phyloP scores from a whole-genome alignment of 495 filamentous ascomycete genomes.

The Cryomyces antarcticus region DNA sequence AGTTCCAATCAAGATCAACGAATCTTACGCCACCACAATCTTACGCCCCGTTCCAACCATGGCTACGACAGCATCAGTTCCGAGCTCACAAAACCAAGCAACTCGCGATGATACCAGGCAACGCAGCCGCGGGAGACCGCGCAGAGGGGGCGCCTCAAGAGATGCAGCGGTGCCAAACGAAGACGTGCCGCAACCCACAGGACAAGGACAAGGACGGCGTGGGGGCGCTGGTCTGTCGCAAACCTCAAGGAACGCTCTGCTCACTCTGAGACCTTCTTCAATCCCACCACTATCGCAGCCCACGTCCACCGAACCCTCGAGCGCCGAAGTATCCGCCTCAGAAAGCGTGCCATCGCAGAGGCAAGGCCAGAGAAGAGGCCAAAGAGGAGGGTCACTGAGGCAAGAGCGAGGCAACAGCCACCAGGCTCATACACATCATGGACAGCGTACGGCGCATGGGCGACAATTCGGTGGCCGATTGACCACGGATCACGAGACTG shows the following conservation, averaged over 20 bases:
- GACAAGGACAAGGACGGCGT: background rate
- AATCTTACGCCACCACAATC: too few species aligned
- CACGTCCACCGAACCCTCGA: constrained; percentile 1
- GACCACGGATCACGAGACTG: constrained; percentile 4
- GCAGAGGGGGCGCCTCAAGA: too few species aligned
- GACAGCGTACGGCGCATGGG: constrained; percentile 8
- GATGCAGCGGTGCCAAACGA: too few species aligned
- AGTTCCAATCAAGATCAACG: too few species aligned
- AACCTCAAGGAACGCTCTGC: background rate
- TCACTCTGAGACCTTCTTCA: constrained; percentile 7
- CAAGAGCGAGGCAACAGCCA: background rate
- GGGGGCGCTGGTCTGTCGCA: background rate
- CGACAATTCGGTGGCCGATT: constrained; percentile 21
- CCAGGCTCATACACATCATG: background rate
- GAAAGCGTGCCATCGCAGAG: constrained; percentile 1
- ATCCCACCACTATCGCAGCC: constrained; percentile 3
- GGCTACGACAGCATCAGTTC: background rate
- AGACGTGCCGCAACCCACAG: background rate
- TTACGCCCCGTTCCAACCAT: too few species aligned
- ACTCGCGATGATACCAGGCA: background rate
- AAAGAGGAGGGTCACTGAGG: constrained; percentile 1
- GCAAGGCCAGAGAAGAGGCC: constrained; percentile 1
- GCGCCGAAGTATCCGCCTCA: constrained; percentile 1
- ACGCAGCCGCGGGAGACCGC: background rate
- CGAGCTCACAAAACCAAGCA: background rate